Base-by-base conservation (phyloP, 176 grass and related monocot genomes). In the Ananas comosus region DNA sequence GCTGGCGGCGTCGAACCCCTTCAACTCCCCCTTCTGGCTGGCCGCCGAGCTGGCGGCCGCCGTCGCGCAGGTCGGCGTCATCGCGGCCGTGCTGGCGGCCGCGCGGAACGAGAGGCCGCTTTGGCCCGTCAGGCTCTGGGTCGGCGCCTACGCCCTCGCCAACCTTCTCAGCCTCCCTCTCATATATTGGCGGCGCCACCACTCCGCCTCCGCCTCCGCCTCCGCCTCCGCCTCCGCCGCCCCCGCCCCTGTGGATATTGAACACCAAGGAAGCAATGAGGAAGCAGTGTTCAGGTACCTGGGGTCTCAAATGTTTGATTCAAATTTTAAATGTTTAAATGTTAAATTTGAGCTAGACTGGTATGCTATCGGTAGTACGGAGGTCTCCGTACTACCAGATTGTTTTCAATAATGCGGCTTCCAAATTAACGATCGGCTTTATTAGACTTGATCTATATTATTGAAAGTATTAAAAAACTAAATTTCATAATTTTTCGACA, bases 121-220 rank as follows among this genome's bases (percentile, higher is more conserved):
- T 13, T 99, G 94, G 94, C 94, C 94, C 48, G 83, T 99, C 29
- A 78, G 87, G 29, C 66, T 93, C n/a, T 99, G 94, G 94, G 79
- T 93, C 61, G 73, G 78, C 1, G 86, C 89, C 10, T 99, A 99
- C 83, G 88, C 90, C 80, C 47, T 93, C 9, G 89, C 86, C 11
- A 99, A 99, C 74, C 58, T 99, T n/a, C 83, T 99, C 65, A 99
- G 82, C 75, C 84, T 99, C 16, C 94, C 94, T 2, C 87, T 99
- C 52, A 79, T 99, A 53, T 93, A 93, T 6, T 99, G 94, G 94
- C 94, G 94, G 16, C 80, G 88, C 80, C 74, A 72, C 9, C 82
- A 99, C 11, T 54, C 64, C 51, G 29, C 47, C 73, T 29, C 6
- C 53, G 51, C 49, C 5, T 61, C 54, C 33, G 64, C 57, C n/a